Conservation (phyloP, 805 yeast species). For the Metschnikowia bowlesiae region DNA sequence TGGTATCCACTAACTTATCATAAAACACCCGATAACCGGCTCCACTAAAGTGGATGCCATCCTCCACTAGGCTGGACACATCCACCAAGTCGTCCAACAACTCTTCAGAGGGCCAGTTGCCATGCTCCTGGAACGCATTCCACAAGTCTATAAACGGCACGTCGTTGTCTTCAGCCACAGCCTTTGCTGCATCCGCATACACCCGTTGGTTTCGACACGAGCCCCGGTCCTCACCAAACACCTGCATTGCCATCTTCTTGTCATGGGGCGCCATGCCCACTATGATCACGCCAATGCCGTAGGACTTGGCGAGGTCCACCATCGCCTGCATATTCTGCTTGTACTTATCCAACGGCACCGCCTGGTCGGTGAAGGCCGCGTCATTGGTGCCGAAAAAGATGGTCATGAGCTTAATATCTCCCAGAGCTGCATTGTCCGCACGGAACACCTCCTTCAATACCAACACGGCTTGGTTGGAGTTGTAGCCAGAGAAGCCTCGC, state of each 20-base stretch:
- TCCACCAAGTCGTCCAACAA: conserved; percentile 23
- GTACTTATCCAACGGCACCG: conserved; percentile 50
- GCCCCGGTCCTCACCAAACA: conserved; percentile 5
- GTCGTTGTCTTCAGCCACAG: conserved; percentile 40
- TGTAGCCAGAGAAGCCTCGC: conserved; percentile 79
- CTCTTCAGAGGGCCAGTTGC: conserved; percentile 34
- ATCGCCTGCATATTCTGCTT: conserved; percentile 44
- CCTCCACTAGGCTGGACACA: conserved; percentile 24
- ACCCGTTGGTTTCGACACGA: conserved; percentile 10
- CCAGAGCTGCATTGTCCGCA: conserved; percentile 25
- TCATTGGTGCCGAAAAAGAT: conserved; percentile 85
- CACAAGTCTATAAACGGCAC: conserved; percentile 60
- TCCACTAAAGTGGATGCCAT: conserved; percentile 61
- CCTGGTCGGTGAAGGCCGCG: conserved; percentile 28
- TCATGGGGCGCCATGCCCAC: conserved; percentile 63
- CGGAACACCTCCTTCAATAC: conserved; percentile 42
- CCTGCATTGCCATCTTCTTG: conserved; percentile 11
- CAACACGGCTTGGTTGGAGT: conserved; percentile 51
- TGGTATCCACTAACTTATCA: conserved; percentile 37
- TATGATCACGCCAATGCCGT: conserved; percentile 50
- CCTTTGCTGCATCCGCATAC: conserved; percentile 50
- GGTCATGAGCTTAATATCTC: conserved; percentile 41
- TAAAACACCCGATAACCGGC: conserved; percentile 49
- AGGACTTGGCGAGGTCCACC: conserved; percentile 33
- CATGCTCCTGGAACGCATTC: conserved; percentile 33